A percentile compares a stretch with the other conserved stretches of the same genome.
Evolutionary conservation across 2,329 filamentous ascomycete genomes (phyloP).

Genomic region (Ciborinia camelliae): DNA sequence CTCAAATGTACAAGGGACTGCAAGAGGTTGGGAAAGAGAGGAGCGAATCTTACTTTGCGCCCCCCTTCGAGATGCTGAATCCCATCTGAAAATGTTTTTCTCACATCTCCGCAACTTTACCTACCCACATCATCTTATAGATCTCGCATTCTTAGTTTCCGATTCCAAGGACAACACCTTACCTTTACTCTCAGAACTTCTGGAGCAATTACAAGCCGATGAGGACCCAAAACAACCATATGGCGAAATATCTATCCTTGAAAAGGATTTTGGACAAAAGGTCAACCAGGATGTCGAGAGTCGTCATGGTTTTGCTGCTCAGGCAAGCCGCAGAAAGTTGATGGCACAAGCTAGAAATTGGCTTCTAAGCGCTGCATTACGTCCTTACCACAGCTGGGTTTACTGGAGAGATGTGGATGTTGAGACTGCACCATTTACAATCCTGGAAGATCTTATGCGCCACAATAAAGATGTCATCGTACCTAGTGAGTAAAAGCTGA

Average conservation of each 20-base stretch:
- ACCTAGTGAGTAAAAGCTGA: constrained; percentile 67
- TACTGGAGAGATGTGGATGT: constrained; percentile 99
- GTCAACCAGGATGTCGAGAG: constrained; percentile 98
- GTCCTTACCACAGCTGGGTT: constrained; percentile 97
- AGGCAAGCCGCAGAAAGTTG: constrained; percentile 87
- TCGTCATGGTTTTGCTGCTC: constrained; percentile 93
- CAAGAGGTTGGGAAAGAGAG: constrained; percentile 91
- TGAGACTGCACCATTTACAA: constrained; percentile 93
- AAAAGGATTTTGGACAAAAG: constrained; percentile 98
- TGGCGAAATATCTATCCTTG: constrained; percentile 94
- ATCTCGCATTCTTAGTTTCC: constrained; percentile 93
- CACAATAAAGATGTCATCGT: constrained; percentile 99
- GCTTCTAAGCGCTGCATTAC: constrained; percentile 86
- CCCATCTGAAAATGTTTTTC: constrained; percentile 97
- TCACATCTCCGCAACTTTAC: constrained; percentile 95
- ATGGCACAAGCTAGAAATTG: constrained; percentile 99
- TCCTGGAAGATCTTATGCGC: constrained; percentile 95
- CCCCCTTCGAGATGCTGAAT: constrained; percentile 85
- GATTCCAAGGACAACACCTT: constrained; percentile 94
- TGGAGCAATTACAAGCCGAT: constrained; percentile 77
- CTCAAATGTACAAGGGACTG: constrained; percentile 84
- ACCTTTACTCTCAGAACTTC: constrained; percentile 66
- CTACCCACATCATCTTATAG: constrained; percentile 94
- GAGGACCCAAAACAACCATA: constrained; percentile 78
- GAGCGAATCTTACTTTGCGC: constrained; percentile 95